Evolutionary conservation across 345 rosid genomes (phyloP).

Genomic region (Sapria himalayana): DNA sequence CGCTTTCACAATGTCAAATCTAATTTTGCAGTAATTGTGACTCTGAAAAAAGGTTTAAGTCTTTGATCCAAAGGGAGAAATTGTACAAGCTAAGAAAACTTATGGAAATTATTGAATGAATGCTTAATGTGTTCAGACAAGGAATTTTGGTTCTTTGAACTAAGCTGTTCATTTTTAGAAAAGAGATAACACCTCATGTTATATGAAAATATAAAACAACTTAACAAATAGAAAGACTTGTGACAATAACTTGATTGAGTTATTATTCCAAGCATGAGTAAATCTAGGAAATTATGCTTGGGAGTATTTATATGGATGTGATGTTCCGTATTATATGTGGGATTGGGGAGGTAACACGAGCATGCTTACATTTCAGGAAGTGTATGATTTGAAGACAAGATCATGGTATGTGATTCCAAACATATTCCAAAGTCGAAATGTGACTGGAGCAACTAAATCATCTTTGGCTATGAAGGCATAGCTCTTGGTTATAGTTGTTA

Average conservation of each 20-base stretch:
- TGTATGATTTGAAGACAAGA: too few relatives aligned
- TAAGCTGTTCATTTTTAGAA: constrained; percentile 45
- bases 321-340: too few relatives aligned
- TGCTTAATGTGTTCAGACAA: constrained; percentile 35
- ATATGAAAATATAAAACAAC: constrained; percentile 32
- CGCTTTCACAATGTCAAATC: constrained; percentile 40
- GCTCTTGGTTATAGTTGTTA: too few relatives aligned
- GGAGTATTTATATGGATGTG: too few relatives aligned
- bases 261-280: too few relatives aligned
- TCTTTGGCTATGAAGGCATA: too few relatives aligned
- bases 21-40: constrained; percentile 26
- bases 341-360: too few relatives aligned
- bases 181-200: constrained; percentile 19
- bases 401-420: too few relatives aligned
- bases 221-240: constrained; percentile 31
- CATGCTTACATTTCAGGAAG: too few relatives aligned
- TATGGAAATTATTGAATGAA: constrained; percentile 28
- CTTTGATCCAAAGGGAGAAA: constrained; percentile 27
- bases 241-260: constrained; percentile 23
- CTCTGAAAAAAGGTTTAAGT: constrained; percentile 19
- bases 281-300: too few relatives aligned
- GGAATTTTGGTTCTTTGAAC: constrained; percentile 55
- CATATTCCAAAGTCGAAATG: too few relatives aligned
- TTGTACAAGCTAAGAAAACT: constrained; percentile 26
- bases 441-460: too few relatives aligned